phyloP scores from a whole-genome alignment of 805 yeast genomes.

The Wickerhamomyces chaumierensis region DNA sequence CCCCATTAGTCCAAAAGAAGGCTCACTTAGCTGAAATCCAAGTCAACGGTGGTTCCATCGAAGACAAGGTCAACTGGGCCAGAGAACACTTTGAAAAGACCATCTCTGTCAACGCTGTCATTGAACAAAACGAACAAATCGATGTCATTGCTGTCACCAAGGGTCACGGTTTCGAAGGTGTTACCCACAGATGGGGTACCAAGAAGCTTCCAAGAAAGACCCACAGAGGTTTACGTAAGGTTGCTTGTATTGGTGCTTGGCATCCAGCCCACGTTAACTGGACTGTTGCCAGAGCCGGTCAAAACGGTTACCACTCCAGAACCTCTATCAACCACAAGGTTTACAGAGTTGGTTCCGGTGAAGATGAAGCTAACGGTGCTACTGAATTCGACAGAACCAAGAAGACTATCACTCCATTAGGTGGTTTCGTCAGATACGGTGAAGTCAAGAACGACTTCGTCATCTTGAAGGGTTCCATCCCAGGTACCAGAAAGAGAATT shows the following conservation, averaged over 20 bases:
- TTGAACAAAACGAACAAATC: slow-evolving; percentile 97
- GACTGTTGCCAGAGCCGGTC: slow-evolving; percentile 99
- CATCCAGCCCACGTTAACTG: slow-evolving; percentile 99
- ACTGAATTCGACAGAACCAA: slow-evolving; percentile 98
- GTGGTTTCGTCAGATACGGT: slow-evolving; percentile 99
- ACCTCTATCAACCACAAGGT: slow-evolving; percentile 99
- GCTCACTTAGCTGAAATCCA: slow-evolving; percentile 99
- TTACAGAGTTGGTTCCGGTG: slow-evolving; percentile 98
- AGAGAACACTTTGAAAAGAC: slow-evolving; percentile 98
- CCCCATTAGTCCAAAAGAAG: slow-evolving; percentile 98
- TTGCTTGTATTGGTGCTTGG: slow-evolving; percentile 99
- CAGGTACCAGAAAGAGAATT: slow-evolving; percentile 99
- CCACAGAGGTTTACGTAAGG: slow-evolving; percentile 99
- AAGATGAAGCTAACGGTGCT: slow-evolving; percentile 87
- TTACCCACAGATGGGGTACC: slow-evolving; percentile 99
- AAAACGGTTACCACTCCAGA: slow-evolving; percentile 99
- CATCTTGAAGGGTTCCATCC: slow-evolving; percentile 96
- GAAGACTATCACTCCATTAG: slow-evolving; percentile 99
- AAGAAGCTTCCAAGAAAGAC: slow-evolving; percentile 99
- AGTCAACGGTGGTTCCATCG: slow-evolving; percentile 97
- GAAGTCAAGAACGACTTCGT: slow-evolving; percentile 93
- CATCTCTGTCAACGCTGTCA: slow-evolving; percentile 87
- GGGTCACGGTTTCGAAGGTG: slow-evolving; percentile 99
- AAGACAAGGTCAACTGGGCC: slow-evolving; percentile 98
- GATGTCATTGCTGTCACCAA: slow-evolving; percentile 99